Conservation (phyloP, 805 yeast species). For the Candida sakaeoensis region DNA sequence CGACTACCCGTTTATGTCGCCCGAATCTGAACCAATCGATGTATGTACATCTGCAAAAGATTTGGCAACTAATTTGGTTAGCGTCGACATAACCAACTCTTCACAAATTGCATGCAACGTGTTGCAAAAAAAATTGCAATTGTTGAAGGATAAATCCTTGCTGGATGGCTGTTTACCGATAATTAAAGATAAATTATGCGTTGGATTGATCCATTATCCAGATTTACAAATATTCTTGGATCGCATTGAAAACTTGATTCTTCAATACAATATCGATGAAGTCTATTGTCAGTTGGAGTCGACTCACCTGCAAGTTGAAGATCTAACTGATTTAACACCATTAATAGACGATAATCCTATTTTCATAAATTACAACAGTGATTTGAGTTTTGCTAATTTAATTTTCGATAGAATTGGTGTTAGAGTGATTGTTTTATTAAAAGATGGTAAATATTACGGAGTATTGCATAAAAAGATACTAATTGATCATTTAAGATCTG, state of each 20-base stretch:
- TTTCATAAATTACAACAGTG: constrained; percentile 44
- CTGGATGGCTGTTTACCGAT: constrained; percentile 54
- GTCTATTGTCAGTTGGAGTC: constrained; percentile 26
- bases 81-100: constrained; percentile 36
- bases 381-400: constrained; percentile 47
- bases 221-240: constrained; percentile 53
- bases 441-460: constrained; percentile 47
- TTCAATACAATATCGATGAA: constrained; percentile 25
- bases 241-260: constrained; percentile 28
- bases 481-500: constrained; percentile 39
- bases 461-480: constrained; percentile 51
- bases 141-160: constrained; percentile 39
- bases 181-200: constrained; percentile 28
- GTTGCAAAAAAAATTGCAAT: constrained; percentile 30
- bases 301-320: no score
- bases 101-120: constrained; percentile 28
- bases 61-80: constrained; percentile 20
- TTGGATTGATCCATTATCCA: constrained; percentile 48
- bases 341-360: constrained; percentile 46
- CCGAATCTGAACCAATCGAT: constrained; percentile 33
- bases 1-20: constrained; percentile 52
- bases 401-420: constrained; percentile 52
- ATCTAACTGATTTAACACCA: constrained; percentile 37
- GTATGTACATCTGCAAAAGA: constrained; percentile 30
- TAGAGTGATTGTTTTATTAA: constrained; percentile 43